Conservation (phyloP, 1,284 basidiomycete genomes). For the Naganishia cerealis region DNA sequence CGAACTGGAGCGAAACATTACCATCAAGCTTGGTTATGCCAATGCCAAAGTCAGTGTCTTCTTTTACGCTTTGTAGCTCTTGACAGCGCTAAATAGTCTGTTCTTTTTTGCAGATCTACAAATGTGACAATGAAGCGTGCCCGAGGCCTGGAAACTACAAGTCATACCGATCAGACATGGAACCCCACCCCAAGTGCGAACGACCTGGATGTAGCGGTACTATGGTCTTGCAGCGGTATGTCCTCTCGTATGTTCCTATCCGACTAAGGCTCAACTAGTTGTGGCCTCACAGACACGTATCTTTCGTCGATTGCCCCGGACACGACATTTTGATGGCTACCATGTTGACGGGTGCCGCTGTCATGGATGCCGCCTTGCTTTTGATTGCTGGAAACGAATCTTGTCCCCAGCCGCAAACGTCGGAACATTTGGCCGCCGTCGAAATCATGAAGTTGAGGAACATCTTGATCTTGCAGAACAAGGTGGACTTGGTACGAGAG, state of each 20-base stretch:
- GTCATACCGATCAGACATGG: constrained; percentile 91
- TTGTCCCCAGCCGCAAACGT: constrained; percentile 97
- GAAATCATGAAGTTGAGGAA: constrained; percentile 97
- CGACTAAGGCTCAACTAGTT: neutral
- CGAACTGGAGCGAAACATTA: constrained; percentile 96
- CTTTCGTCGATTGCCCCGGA: constrained; percentile 87
- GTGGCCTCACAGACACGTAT: constrained; percentile 68
- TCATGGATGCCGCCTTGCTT: constrained; percentile 96
- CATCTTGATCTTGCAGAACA: constrained; percentile 97
- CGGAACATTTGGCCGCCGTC: constrained; percentile 95
- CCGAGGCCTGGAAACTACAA: constrained; percentile 90
- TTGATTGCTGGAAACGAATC: constrained; percentile 96
- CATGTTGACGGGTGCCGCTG: constrained; percentile 98
- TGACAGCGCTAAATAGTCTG: neutral
- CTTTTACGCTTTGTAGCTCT: neutral
- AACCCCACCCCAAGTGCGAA: constrained; percentile 89
- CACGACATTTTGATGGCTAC: constrained; percentile 97
- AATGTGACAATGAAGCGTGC: constrained; percentile 90
- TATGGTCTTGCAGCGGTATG: constrained; percentile 77
- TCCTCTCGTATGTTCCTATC: neutral
- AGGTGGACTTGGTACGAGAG: constrained; percentile 93
- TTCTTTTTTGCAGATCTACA: constrained; percentile 75
- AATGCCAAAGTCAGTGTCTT: constrained; percentile 80
- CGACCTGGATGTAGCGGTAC: constrained; percentile 82
- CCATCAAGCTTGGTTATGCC: constrained; percentile 96